phyloP scores from a whole-genome alignment of 257 asterid genomes.

The Penstemon newberryi region DNA sequence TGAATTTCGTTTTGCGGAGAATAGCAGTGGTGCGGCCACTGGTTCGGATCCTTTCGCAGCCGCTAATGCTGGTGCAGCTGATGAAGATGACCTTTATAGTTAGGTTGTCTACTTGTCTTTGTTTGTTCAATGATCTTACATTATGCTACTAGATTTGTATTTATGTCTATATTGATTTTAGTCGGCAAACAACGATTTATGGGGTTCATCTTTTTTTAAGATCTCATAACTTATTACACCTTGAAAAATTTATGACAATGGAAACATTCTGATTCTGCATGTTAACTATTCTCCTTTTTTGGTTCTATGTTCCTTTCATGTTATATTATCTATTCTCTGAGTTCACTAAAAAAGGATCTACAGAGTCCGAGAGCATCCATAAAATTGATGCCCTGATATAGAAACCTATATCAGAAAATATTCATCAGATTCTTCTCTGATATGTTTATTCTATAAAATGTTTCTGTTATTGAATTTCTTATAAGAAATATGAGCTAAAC shows the following conservation, averaged over 20 bases:
- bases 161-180: not conserved
- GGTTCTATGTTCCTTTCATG: not conserved
- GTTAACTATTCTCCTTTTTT: not conserved
- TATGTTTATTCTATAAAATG: too few species aligned
- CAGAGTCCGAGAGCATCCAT: too few species aligned
- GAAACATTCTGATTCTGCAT: not conserved
- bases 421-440: too few species aligned
- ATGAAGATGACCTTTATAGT: slow-evolving; percentile 51
- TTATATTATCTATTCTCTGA: too few species aligned
- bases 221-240: not conserved
- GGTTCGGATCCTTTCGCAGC: slow-evolving; percentile 62
- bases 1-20: too few species aligned
- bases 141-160: not conserved
- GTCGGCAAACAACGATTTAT: not conserved
- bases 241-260: not conserved
- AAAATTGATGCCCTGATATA: too few species aligned
- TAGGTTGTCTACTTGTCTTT: slow-evolving; percentile 18
- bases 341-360: too few species aligned
- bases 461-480: too few species aligned
- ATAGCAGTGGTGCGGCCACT: slow-evolving; percentile 32
- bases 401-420: too few species aligned
- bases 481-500: too few species aligned
- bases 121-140: not conserved
- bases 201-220: slow-evolving; percentile 8
- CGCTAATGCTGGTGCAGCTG: slow-evolving; percentile 39